phyloP scores from a whole-genome alignment of 1,284 basidiomycete genomes.

The Trichosporon sp. region DNA sequence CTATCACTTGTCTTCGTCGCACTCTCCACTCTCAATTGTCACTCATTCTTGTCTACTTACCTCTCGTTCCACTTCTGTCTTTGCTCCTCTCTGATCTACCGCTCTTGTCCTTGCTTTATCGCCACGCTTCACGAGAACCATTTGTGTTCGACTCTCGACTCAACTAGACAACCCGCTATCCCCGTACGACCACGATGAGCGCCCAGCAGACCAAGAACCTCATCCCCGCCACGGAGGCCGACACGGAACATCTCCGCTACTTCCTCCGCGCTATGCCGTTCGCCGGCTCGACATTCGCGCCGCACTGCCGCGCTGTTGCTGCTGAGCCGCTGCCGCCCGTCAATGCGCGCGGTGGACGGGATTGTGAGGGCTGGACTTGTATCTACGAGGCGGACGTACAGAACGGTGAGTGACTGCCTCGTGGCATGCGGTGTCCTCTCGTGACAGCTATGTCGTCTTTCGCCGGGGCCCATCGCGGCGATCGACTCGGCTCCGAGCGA shows the following conservation, averaged over 20 bases:
- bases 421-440: no score
- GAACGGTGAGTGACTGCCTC: slow-evolving; percentile 6
- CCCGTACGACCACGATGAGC: background rate
- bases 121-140: no score
- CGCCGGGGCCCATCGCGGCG: no score
- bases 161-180: no score
- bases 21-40: no score
- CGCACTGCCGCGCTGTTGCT: slow-evolving; percentile 1
- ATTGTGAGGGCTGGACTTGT: slow-evolving; percentile 10
- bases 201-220: background rate
- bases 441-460: no score
- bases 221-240: slow-evolving; percentile 7
- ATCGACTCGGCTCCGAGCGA: background rate
- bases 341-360: slow-evolving; percentile 7
- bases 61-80: no score
- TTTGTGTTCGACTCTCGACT: no score
- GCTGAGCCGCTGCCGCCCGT: slow-evolving; percentile 9
- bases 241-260: slow-evolving; percentile 1
- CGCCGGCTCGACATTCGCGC: slow-evolving; percentile 4
- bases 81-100: no score
- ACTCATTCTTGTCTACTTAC: no score
- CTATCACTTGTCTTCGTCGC: no score
- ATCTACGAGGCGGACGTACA: slow-evolving; percentile 9
- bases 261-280: slow-evolving; percentile 8
- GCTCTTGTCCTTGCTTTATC: no score